Conservation (phyloP, 129 eudicot genomes). For the Logfia minima region DNA sequence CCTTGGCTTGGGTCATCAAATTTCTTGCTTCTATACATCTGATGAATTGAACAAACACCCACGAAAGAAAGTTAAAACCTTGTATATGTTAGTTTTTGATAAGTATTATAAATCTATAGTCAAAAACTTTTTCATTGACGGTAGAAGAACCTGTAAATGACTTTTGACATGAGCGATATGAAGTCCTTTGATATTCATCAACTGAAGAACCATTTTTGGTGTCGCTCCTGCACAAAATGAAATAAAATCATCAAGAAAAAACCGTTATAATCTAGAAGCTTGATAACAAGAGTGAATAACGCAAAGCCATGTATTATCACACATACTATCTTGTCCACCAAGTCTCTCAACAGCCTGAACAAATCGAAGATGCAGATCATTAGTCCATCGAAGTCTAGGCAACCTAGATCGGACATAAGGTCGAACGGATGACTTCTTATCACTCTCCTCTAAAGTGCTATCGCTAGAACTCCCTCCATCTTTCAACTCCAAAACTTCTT, state of each 20-base stretch:
- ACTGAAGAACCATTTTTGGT: constrained; percentile 85
- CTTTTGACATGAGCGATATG: constrained; percentile 96
- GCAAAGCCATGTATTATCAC: not conserved
- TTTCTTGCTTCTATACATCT: constrained; percentile 96
- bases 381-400: constrained; percentile 86
- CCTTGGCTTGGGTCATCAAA: constrained; percentile 75
- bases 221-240: constrained; percentile 70
- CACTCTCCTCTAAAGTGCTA: constrained; percentile 72
- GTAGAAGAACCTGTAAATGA: constrained; percentile 72
- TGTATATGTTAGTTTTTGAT: not conserved
- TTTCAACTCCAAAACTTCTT: constrained; percentile 27
- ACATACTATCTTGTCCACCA: constrained; percentile 88
- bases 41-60: constrained; percentile 23
- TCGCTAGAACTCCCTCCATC: constrained; percentile 71
- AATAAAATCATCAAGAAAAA: not conserved
- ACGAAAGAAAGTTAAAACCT: constrained; percentile 3
- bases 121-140: not conserved
- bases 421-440: constrained; percentile 65
- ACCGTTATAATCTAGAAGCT: not conserved
- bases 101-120: not conserved
- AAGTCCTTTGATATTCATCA: constrained; percentile 88
- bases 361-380: constrained; percentile 80
- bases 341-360: constrained; percentile 85
- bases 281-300: not conserved
- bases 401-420: constrained; percentile 80